phyloP scores from a whole-genome alignment of 805 yeast genomes.

The Hanseniaspora mollemarum region DNA sequence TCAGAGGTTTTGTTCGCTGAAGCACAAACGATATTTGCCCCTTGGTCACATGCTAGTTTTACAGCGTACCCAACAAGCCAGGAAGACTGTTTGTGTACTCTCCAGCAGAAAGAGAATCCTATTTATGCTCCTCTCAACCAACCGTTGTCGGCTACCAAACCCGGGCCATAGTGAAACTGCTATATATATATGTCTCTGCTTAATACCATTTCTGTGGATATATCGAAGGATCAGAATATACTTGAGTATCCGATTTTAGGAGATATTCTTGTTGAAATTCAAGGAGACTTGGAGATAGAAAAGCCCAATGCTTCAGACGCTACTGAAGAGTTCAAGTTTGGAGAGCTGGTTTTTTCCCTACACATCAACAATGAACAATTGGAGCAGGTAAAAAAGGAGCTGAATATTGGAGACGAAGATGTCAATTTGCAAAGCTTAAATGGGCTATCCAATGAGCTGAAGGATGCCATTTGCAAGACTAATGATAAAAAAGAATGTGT shows the following conservation, averaged over 20 bases:
- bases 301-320: constrained; percentile 29
- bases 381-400: constrained; percentile 16
- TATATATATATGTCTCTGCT: neutral
- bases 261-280: constrained; percentile 53
- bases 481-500: constrained; percentile 37
- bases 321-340: constrained; percentile 28
- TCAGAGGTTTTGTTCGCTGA: too few species aligned
- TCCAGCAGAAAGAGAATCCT: too few species aligned
- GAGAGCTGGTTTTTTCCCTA: constrained; percentile 33
- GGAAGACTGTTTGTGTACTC: too few species aligned
- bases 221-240: neutral
- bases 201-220: constrained; percentile 27
- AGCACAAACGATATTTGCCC: too few species aligned
- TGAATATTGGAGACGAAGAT: constrained; percentile 19
- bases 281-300: constrained; percentile 53
- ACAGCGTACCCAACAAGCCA: too few species aligned
- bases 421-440: constrained; percentile 24
- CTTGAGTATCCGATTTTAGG: constrained; percentile 39
- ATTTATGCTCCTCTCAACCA: too few species aligned
- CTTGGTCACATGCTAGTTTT: too few species aligned
- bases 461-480: constrained; percentile 9
- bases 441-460: constrained; percentile 20
- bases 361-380: constrained; percentile 32
- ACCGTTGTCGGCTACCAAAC: too few species aligned
- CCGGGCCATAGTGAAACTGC: neutral